Base-by-base conservation (phyloP, 177 flowering plant genomes). In the Tripterygium wilfordii region DNA sequence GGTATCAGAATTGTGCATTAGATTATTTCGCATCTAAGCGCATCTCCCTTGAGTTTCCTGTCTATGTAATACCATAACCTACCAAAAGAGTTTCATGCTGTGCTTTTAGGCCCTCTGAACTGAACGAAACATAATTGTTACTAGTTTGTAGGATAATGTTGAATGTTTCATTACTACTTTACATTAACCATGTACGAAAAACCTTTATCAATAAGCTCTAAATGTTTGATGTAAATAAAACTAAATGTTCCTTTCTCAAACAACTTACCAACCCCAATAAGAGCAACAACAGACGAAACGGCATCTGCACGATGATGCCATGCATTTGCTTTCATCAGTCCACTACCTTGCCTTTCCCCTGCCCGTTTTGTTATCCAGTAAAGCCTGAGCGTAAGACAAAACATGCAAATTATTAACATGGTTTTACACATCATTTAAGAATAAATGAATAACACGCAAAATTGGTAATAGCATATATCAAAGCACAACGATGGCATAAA, bases 291-390 rank as follows among this genome's bases (percentile, higher is more conserved):
- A 12, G 99, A 94, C 18, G 97, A 89, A 51, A 94, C 47, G 27
- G 99, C 99, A 80, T 94, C 97, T 41, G 85, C 83, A 56, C 95
- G 97, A 66, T 94, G 97, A 83, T 94, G 99, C 97, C 99, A 94
- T 36, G 99, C 99, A 81, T 83, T 89, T 53, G 95, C 99, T 68
- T 69, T 86, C 96, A 94, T 85, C 46, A 94, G 68, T 37, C 92
- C 86, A 74, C 99, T 94, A 30, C 89, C 86, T 60, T 48, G 75
- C 60, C 51, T 82, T 63, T 94, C 99, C 12, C 95, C 97, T 48
- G 95, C 99, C 63, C 79, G 66, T 72, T 84, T 89, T 42, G 97
- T 94, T 27, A 84, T 75, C 91, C 95, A 77, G 49, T 75, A 94
- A 54, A 94, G 89, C 66, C 99, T 94, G 37, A n/a, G n/a, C 45